Conservation (phyloP, 2,329 filamentous ascomycete species). For the Xylariales sp. region DNA sequence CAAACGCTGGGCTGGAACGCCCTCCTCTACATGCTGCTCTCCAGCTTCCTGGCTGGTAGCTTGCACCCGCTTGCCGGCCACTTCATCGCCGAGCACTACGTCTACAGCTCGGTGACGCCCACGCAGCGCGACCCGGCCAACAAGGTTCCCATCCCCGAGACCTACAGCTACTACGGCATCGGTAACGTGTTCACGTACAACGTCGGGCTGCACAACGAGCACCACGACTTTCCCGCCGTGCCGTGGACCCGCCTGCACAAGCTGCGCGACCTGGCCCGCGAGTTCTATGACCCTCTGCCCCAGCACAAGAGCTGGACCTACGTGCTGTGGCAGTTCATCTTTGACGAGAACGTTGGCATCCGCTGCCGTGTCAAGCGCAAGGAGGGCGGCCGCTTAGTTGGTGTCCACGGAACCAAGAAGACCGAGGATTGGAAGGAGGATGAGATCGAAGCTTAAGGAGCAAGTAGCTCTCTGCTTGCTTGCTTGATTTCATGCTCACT, state of each 20-base stretch:
- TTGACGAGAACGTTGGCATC: slow-evolving; percentile 83
- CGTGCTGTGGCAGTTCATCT: slow-evolving; percentile 94
- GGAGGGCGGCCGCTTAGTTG: slow-evolving; percentile 64
- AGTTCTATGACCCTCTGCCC: slow-evolving; percentile 89
- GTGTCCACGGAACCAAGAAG: slow-evolving; percentile 37
- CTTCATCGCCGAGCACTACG: slow-evolving; percentile 97
- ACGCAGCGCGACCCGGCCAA: slow-evolving; percentile 54
- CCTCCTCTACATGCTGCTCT: slow-evolving; percentile 78
- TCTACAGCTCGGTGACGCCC: slow-evolving; percentile 62
- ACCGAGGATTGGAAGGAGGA: slow-evolving; percentile 59
- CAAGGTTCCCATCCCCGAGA: slow-evolving; percentile 74
- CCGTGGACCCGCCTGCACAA: slow-evolving; percentile 85
- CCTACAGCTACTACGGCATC: slow-evolving; percentile 92
- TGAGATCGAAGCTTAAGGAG: slow-evolving; percentile 62
- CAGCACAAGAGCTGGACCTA: slow-evolving; percentile 85
- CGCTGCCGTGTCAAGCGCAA: slow-evolving; percentile 91
- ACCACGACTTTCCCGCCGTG: slow-evolving; percentile 96
- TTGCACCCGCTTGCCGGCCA: slow-evolving; percentile 93
- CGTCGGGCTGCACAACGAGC: slow-evolving; percentile 96
- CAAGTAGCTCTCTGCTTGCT: no score
- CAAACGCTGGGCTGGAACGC: slow-evolving; percentile 57
- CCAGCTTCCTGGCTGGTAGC: slow-evolving; percentile 88
- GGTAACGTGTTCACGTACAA: slow-evolving; percentile 95
- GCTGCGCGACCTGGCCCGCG: slow-evolving; percentile 74
- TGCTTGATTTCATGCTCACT: no score